phyloP scores from a whole-genome alignment of 2,329 filamentous ascomycete genomes.

The Leptographium procerum region DNA sequence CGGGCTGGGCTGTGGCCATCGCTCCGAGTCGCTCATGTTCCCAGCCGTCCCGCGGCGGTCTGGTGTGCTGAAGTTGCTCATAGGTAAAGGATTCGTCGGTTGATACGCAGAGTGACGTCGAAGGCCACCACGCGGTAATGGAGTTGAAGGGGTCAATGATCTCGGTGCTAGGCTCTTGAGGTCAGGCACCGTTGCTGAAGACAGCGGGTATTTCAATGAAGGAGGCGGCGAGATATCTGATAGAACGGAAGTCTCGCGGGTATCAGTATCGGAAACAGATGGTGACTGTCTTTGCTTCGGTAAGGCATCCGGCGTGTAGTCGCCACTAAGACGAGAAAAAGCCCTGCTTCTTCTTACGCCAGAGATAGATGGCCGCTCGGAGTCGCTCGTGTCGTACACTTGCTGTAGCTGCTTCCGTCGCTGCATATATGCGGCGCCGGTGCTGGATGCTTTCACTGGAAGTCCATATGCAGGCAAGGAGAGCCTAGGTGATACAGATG shows the following conservation, averaged over 20 bases:
- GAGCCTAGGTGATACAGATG: neutral
- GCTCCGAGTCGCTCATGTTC: neutral
- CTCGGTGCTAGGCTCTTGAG: neutral
- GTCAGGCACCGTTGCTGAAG: neutral
- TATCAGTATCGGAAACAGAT: neutral
- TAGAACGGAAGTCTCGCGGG: neutral
- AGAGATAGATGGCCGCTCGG: constrained; percentile 5
- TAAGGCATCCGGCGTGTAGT: neutral
- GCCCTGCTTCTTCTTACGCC: neutral
- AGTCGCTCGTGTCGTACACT: constrained; percentile 14
- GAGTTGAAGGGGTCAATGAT: neutral
- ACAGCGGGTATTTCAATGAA: neutral
- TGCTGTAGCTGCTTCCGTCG: constrained; percentile 20
- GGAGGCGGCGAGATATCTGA: neutral
- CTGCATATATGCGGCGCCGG: constrained; percentile 35
- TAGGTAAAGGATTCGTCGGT: neutral
- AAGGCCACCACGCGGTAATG: neutral
- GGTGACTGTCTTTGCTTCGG: neutral
- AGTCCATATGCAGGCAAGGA: constrained; percentile 6
- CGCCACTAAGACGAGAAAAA: constrained; percentile 2
- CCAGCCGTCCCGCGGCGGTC: neutral
- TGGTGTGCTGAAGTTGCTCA: neutral
- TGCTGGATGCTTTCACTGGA: constrained; percentile 32
- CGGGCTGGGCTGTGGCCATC: neutral
- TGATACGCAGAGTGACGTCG: neutral